Base-by-base conservation (phyloP, 345 rosid genomes). In the Camelina sativa region DNA sequence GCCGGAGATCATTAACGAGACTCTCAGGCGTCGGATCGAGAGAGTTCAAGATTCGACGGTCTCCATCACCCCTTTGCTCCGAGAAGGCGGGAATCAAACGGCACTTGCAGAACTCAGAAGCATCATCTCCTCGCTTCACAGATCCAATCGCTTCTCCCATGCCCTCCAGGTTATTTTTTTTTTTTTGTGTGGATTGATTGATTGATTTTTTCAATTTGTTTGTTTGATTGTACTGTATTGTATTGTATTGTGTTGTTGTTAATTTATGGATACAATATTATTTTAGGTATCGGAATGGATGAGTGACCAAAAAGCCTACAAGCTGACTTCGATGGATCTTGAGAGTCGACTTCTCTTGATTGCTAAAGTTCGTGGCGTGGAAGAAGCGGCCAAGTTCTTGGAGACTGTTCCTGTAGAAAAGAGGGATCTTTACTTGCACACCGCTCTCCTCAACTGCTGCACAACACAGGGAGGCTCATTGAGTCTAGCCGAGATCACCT, bases 241-340 rank as follows among this genome's bases (percentile, higher is more conserved):
- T 3, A 0, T 25, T 25, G 28, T 25, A n/a, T n/a, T n/a, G n/a
- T n/a, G n/a, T n/a, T n/a, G 0, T 13, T 13, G 41, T 22, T 11
- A 52, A 53, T n/a, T 25, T 8, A 3, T 25, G 28, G 19, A 1
- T 9, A 11, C 43, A 2, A 38, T 20, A 20, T 20, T 44, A 25
- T 46, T 5, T 7, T 22, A 86, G 92, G 35, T 86, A 15, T 83
- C 90, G 3, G 82, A 83, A 28, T 88, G 82, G 86, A 80, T 84
- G 80, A 58, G 35, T 17, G 77, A 71, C 3, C 73, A 73, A 58
- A 54, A 51, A 71, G 47, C 35, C 2, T 65, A 56, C 69, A 20
- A 10, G 4, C 59, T 73, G 19, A 51, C 76, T 17, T 25, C 51
- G 11, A 79, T 55, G 22, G 87, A 85, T 16, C 43, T 81, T 57